phyloP scores from a whole-genome alignment of 2,329 filamentous ascomycete genomes.

The Thelonectria discophora region DNA sequence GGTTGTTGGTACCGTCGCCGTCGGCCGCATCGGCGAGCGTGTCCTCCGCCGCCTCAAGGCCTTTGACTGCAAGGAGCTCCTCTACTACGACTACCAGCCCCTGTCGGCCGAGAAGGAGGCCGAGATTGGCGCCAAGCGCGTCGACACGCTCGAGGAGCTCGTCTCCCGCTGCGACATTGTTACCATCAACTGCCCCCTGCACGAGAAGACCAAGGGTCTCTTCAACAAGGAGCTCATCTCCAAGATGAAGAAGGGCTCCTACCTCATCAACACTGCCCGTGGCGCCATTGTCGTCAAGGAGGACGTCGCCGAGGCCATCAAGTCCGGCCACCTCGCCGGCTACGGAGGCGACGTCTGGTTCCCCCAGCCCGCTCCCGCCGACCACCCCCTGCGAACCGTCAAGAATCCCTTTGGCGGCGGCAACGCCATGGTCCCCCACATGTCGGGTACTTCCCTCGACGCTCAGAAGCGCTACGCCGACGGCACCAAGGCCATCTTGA shows the following conservation, averaged over 20 bases:
- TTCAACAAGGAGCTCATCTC: conserved; percentile 99
- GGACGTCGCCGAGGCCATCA: conserved; percentile 93
- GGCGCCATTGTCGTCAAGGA: conserved; percentile 99
- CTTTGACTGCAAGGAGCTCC: conserved; percentile 99
- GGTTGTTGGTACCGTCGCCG: conserved; percentile 96
- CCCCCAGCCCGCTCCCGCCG: conserved; percentile 94
- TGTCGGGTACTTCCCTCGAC: conserved; percentile 98
- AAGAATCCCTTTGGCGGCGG: conserved; percentile 96
- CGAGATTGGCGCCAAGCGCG: conserved; percentile 93
- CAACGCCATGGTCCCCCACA: conserved; percentile 99
- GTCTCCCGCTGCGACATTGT: conserved; percentile 93
- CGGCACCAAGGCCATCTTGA: conserved; percentile 87
- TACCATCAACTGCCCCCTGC: conserved; percentile 99
- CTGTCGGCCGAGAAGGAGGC: conserved; percentile 84
- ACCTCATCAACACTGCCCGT: conserved; percentile 98
- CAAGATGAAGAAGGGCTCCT: conserved; percentile 99
- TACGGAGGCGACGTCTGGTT: conserved; percentile 95
- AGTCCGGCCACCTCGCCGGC: conserved; percentile 87
- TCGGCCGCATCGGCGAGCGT: conserved; percentile 97
- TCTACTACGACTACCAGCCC: conserved; percentile 99
- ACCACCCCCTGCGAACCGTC: conserved; percentile 91
- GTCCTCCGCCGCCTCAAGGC: conserved; percentile 94
- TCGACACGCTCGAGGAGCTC: conserved; percentile 92
- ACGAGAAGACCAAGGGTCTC: conserved; percentile 95
- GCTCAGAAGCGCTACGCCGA: conserved; percentile 92